Evolutionary conservation across 306 rosid species (phyloP).

Genomic region (Benincasa hispida): DNA sequence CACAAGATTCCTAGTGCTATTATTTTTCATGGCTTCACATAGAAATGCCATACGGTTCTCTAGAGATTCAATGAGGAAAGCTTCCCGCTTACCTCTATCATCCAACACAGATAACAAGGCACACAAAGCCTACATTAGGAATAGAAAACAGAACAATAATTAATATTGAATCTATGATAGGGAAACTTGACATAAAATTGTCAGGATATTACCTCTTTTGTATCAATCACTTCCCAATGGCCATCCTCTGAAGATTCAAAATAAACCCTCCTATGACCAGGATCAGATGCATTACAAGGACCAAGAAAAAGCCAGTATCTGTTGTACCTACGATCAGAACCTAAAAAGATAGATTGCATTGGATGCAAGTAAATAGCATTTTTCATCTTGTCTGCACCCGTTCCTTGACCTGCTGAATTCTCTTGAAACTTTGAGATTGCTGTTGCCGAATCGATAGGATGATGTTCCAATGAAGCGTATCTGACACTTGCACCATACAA

Average conservation of each 20-base stretch:
- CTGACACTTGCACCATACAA: slow-evolving; percentile 28
- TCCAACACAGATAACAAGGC: slow-evolving; percentile 74
- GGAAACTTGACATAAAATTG: background rate
- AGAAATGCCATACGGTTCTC: slow-evolving; percentile 54
- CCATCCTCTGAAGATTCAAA: slow-evolving; percentile 99
- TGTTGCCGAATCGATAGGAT: slow-evolving; percentile 57
- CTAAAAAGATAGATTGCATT: slow-evolving; percentile 86
- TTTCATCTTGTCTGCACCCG: slow-evolving; percentile 15
- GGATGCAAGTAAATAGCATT: slow-evolving; percentile 39
- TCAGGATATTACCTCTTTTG: slow-evolving; percentile 53
- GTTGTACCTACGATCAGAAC: slow-evolving; percentile 92
- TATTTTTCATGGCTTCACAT: slow-evolving; percentile 51
- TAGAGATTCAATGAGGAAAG: slow-evolving; percentile 68
- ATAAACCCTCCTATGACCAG: slow-evolving; percentile 93
- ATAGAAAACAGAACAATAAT: slow-evolving; percentile 4
- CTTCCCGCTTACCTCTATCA: slow-evolving; percentile 91
- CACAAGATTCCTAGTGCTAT: slow-evolving; percentile 19
- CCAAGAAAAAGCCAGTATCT: slow-evolving; percentile 99
- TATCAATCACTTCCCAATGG: slow-evolving; percentile 93
- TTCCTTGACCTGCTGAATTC: slow-evolving; percentile 23
- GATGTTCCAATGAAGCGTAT: slow-evolving; percentile 26
- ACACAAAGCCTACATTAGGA: slow-evolving; percentile 49
- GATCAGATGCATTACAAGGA: slow-evolving; percentile 69
- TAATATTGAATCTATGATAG: background rate
- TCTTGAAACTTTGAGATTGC: slow-evolving; percentile 27